Percentiles rank a stretch among this genome's conserved stretches.
phyloP scores from a whole-genome alignment of 1,284 basidiomycete genomes.

The Earliella scabrosa region DNA sequence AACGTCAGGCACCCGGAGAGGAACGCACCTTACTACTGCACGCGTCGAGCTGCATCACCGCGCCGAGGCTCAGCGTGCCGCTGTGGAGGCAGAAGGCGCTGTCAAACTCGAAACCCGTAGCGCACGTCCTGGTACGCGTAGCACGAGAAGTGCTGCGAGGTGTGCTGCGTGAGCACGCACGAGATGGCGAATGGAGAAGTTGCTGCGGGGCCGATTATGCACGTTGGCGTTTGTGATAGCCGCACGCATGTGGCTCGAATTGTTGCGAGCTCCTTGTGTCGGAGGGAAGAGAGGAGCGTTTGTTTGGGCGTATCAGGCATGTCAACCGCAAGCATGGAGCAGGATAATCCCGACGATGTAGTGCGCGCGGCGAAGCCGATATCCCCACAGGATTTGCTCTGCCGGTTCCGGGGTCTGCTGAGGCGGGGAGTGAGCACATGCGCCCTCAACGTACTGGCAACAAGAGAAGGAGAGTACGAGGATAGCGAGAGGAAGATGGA shows the following conservation, averaged over 20 bases:
- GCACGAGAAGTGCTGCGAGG: slow-evolving; percentile 27
- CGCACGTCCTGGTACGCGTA: slow-evolving; percentile 20
- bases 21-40: slow-evolving; percentile 29
- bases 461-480: too few relatives aligned
- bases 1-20: slow-evolving; percentile 34
- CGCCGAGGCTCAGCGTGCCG: slow-evolving; percentile 11
- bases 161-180: slow-evolving; percentile 7
- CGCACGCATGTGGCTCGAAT: slow-evolving; percentile 7
- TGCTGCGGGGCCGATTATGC: slow-evolving; percentile 1
- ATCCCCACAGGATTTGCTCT: slow-evolving; percentile 77
- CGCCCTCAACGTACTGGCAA: too few relatives aligned
- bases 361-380: slow-evolving; percentile 83
- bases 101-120: too few relatives aligned
- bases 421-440: too few relatives aligned
- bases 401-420: slow-evolving; percentile 78
- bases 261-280: too few relatives aligned
- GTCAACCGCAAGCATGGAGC: too few relatives aligned
- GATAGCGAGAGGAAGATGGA: too few relatives aligned
- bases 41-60: slow-evolving; percentile 18
- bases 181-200: slow-evolving; percentile 4
- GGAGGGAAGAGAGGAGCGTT: too few relatives aligned
- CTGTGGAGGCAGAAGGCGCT: slow-evolving; percentile 20
- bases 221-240: neutral
- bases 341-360: too few relatives aligned
- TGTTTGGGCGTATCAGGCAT: too few relatives aligned